A percentile compares a stretch with the other conserved stretches of the same genome.
phyloP scores from a whole-genome alignment of 805 yeast species.

The Wickerhamiella bombiphila region DNA sequence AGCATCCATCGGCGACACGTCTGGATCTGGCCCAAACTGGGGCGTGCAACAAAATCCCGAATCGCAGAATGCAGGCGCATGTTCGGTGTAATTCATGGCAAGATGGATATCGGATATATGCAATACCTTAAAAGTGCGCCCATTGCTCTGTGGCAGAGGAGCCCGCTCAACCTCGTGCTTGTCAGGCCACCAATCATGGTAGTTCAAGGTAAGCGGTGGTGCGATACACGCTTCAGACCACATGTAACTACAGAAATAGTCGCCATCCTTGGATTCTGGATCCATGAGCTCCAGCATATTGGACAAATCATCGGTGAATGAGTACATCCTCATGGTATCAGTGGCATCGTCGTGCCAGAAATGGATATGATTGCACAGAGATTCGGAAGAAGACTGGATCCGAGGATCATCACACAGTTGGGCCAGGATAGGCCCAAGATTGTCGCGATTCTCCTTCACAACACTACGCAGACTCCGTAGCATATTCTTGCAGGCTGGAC shows the following conservation, averaged over 20 bases:
- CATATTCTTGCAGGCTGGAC: slow-evolving; percentile 8
- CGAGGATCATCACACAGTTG: neutral
- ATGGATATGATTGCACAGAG: slow-evolving; percentile 9
- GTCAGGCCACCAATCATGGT: slow-evolving; percentile 31
- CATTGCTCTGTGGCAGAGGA: neutral
- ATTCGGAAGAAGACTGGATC: neutral
- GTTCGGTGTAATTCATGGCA: slow-evolving; percentile 34
- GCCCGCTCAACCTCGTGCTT: slow-evolving; percentile 12
- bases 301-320: slow-evolving; percentile 30
- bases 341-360: slow-evolving; percentile 6
- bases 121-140: slow-evolving; percentile 39
- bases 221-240: slow-evolving; percentile 35
- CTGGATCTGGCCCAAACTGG: slow-evolving; percentile 27
- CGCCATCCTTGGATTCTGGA: slow-evolving; percentile 38
- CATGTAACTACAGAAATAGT: slow-evolving; percentile 45
- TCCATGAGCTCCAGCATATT: slow-evolving; percentile 38
- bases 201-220: slow-evolving; percentile 36
- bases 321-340: slow-evolving; percentile 8
- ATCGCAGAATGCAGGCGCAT: slow-evolving; percentile 28
- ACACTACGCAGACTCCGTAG: slow-evolving; percentile 4
- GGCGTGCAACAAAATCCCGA: slow-evolving; percentile 45
- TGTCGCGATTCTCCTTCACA: slow-evolving; percentile 2
- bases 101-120: slow-evolving; percentile 57
- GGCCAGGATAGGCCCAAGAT: slow-evolving; percentile 3
- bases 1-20: slow-evolving; percentile 32